Evolutionary conservation across 768 basidiomycete genomes (phyloP).

Genomic region (Suillus occidentalis): DNA sequence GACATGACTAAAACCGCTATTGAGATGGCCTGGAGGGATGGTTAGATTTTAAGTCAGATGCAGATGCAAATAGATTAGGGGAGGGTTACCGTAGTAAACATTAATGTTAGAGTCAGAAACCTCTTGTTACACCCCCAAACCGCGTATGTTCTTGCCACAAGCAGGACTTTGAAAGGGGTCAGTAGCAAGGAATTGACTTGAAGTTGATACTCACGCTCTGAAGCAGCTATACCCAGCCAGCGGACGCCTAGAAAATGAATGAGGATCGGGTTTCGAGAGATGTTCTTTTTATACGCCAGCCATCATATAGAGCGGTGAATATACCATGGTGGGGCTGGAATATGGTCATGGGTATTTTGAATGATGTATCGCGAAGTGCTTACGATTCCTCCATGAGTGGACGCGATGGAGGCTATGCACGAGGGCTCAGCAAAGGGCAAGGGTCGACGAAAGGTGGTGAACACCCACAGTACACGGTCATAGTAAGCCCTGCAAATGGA

Average conservation of each 20-base stretch:
- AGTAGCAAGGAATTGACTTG: neutral
- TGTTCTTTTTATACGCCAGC: neutral
- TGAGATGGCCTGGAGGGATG: neutral
- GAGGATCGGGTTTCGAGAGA: neutral
- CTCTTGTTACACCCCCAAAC: neutral
- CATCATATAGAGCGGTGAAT: neutral
- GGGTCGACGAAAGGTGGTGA: neutral
- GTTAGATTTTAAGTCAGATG: neutral
- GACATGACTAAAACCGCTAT: neutral
- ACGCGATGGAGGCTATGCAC: neutral
- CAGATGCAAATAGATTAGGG: neutral
- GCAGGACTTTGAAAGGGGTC: neutral
- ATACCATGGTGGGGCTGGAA: neutral
- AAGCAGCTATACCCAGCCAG: neutral
- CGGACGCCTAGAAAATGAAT: neutral
- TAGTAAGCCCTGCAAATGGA: neutral
- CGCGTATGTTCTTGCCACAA: neutral
- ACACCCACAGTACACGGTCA: slow-evolving; percentile 1
- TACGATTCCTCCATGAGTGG: neutral
- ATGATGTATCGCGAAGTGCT: neutral
- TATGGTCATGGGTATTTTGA: neutral
- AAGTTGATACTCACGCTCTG: neutral
- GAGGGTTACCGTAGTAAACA: too few species aligned
- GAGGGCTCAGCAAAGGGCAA: neutral
- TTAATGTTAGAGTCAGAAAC: neutral